These are phyloP conservation scores for Eucalyptus pauciflora DNA, from an alignment of 345 rosid genomes.

Conservation along the genomic window DNA sequence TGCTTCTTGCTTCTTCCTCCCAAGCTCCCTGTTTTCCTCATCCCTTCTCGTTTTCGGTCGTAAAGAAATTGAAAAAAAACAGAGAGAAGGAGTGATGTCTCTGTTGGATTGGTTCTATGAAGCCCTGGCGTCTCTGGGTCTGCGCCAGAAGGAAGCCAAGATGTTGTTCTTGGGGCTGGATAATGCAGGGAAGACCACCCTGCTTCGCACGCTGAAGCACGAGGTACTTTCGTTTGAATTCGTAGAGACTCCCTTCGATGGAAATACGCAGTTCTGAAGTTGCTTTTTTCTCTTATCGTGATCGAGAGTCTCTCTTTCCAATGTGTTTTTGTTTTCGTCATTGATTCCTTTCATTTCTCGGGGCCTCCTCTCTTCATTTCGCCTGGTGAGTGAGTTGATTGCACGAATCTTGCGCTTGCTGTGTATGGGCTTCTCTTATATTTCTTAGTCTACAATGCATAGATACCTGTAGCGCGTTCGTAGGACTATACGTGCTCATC, in stretches of 20 bases:
- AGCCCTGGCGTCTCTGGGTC: neutral
- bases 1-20: no score
- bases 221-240: neutral
- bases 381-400: no score
- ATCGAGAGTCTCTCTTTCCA: neutral
- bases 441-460: no score
- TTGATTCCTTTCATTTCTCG: no score
- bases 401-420: no score
- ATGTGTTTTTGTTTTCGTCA: no score
- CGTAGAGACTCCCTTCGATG: neutral
- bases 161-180: neutral
- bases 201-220: neutral
- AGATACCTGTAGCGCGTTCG: no score
- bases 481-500: rapidly evolving
- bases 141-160: neutral
- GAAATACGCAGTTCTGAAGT: neutral
- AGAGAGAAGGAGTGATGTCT: neutral
- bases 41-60: no score
- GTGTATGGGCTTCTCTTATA: no score
- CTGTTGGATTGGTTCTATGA: neutral
- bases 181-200: conserved; percentile 1
- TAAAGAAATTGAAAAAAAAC: neutral
- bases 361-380: no score
- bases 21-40: no score
- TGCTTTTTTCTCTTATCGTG: neutral